Conservation (phyloP, 208 protist species). For the Trypanosoma vivax region DNA sequence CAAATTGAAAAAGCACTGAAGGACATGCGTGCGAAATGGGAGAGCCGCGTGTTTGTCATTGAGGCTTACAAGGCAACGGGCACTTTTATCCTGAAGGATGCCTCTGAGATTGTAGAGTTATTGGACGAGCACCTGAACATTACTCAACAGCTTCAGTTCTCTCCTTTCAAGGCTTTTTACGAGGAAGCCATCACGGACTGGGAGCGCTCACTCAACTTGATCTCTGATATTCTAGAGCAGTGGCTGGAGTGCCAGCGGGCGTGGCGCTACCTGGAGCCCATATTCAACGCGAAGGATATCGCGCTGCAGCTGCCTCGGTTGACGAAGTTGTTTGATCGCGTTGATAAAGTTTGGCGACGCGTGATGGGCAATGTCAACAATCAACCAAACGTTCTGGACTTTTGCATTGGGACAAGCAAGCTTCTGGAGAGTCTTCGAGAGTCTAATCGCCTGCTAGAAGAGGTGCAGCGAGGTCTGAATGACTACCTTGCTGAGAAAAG, state of each 20-base stretch:
- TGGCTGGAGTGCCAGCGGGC: constrained; percentile 94
- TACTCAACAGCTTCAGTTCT: constrained; percentile 95
- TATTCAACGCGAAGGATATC: constrained; percentile 96
- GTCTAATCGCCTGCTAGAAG: constrained; percentile 91
- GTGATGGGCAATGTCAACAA: constrained; percentile 81
- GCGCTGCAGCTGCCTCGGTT: constrained; percentile 91
- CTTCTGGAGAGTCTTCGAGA: constrained; percentile 93
- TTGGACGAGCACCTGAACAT: constrained; percentile 95
- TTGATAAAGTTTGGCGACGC: constrained; percentile 94
- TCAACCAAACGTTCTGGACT: constrained; percentile 90
- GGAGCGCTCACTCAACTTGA: constrained; percentile 90
- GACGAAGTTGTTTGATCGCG: constrained; percentile 91
- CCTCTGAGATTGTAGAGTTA: constrained; percentile 88
- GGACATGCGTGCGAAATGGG: constrained; percentile 95
- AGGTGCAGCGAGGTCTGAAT: constrained; percentile 95
- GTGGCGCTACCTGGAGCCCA: constrained; percentile 97
- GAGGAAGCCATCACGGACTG: constrained; percentile 92
- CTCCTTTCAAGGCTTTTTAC: constrained; percentile 94
- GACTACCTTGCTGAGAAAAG: constrained; percentile 96
- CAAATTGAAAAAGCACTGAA: constrained; percentile 94
- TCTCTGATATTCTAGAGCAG: constrained; percentile 94
- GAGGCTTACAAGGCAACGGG: constrained; percentile 90
- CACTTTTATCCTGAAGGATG: constrained; percentile 93
- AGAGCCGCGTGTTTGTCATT: constrained; percentile 86
- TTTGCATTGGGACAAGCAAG: constrained; percentile 91